Evolutionary conservation across 164 flowering plant species (phyloP), one percentile per base, ranked within the genome.

Genomic region (Vitis labrusca): DNA sequence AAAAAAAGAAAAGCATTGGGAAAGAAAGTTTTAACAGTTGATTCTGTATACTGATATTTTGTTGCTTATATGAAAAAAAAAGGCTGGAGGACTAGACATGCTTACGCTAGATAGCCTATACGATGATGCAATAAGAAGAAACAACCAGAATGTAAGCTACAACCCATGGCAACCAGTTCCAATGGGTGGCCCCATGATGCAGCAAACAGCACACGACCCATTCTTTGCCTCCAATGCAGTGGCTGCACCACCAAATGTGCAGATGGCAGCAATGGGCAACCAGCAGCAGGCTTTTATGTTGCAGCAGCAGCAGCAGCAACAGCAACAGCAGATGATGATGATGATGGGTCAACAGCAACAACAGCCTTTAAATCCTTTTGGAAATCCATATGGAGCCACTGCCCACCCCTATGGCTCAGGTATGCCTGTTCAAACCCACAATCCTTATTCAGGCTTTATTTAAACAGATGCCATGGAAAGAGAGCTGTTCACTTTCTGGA

Each of bases 1-100:
- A 23, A 23, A 23, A 23, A 23, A 23, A 2, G 27, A 23, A 23
- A 23, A 37, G 44, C 44, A 37, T 37, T 37, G 7, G 44, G 27
- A 37, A 37, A 0, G 44, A 37, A 6, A 23, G 27, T 23, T 37
- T 37, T 37, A 37, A 37, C 44, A 37, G 44, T 37, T 37, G 44
- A 37, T 52, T 0, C 14, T 44, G 68, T 56, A 8, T 14, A 50
- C 69, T 64, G 30, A 60, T 32, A 9, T 3, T 65, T 32, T 67
- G 10, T 47, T 17, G 51, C 27, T 9, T 37, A 14, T 16, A 61
- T 61, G 49, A 10, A 14, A 16, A 17, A 49, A 9, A 48, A 69
- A 91, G 97, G 97, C 75, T n/a, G 97, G 94, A 76, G 94, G 94
- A n/a, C 73, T 91, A 50, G 97, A 91, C 86, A 74, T 37, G 79